phyloP scores from a whole-genome alignment of 2,329 filamentous ascomycete genomes.

The Camillea tinctor region DNA sequence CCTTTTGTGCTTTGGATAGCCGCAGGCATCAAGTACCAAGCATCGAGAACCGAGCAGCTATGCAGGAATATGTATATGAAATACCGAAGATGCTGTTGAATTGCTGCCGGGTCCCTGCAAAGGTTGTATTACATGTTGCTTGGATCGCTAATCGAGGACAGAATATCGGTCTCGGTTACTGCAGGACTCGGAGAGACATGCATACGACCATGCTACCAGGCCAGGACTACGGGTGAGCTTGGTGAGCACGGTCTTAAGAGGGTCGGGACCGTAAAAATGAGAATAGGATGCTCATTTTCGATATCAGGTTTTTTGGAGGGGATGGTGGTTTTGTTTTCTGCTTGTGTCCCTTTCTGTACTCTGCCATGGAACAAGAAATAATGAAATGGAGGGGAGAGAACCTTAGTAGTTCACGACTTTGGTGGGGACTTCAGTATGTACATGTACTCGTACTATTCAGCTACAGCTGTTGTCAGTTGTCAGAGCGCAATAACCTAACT shows the following conservation, averaged over 20 bases:
- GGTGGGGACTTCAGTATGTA: background rate
- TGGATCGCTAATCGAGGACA: background rate
- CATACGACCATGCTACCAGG: background rate
- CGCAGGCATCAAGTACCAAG: background rate
- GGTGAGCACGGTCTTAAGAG: background rate
- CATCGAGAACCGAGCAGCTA: background rate
- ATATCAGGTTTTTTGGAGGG: background rate
- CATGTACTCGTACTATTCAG: background rate
- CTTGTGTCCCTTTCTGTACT: too few species aligned
- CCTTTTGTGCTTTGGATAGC: background rate
- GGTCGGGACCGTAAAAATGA: background rate
- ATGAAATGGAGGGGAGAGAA: background rate
- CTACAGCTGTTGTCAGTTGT: background rate
- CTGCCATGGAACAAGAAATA: background rate
- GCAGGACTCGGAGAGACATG: background rate
- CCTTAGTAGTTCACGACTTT: too few species aligned
- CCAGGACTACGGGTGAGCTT: background rate
- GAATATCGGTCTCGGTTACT: background rate
- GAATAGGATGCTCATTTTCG: background rate
- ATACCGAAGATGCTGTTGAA: background rate
- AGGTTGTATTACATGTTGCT: constrained; percentile 21
- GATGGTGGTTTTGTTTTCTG: background rate
- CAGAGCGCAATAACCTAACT: background rate
- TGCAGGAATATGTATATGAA: background rate
- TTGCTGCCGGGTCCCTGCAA: constrained; percentile 11